Percentiles rank a stretch among this genome's conserved stretches.
Conservation (phyloP, 1,284 basidiomycete species). For the Ceratobasidium sp. region DNA sequence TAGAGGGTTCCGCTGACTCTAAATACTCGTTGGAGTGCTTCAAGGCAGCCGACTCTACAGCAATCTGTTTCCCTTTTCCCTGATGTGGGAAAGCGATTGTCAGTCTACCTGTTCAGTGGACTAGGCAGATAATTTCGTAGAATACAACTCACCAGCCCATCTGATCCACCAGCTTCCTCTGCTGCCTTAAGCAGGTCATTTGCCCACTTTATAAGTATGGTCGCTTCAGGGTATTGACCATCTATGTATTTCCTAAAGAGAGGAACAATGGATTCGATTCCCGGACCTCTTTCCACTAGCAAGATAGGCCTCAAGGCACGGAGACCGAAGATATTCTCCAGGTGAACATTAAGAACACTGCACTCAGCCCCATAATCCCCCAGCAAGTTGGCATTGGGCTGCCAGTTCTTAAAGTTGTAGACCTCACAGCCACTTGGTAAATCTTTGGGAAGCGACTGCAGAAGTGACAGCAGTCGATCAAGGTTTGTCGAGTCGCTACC, state of each 20-base stretch:
- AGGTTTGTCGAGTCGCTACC: no score
- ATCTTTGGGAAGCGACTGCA: not conserved
- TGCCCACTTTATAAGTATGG: constrained; percentile 9
- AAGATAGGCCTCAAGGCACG: not conserved
- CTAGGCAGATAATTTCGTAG: no score
- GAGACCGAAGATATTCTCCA: constrained; percentile 11
- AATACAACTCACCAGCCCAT: no score
- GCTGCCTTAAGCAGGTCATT: constrained; percentile 7
- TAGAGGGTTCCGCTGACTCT: not conserved
- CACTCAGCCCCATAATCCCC: constrained; percentile 6
- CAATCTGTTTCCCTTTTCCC: no score
- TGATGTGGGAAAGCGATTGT: no score
- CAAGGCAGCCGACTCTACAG: not conserved
- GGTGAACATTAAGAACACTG: constrained; percentile 9
- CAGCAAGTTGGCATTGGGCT: constrained; percentile 2
- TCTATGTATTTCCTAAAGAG: not conserved
- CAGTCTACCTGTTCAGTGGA: no score
- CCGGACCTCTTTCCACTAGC: not conserved
- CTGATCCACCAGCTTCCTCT: no score
- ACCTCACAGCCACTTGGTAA: not conserved
- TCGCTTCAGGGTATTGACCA: not conserved
- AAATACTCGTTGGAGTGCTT: constrained; percentile 7
- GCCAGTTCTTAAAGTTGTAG: constrained; percentile 10
- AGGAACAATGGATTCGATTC: constrained; percentile 5
- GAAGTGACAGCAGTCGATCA: no score